Conservation (phyloP, 495 filamentous ascomycete species). For the Podospora anserina region DNA sequence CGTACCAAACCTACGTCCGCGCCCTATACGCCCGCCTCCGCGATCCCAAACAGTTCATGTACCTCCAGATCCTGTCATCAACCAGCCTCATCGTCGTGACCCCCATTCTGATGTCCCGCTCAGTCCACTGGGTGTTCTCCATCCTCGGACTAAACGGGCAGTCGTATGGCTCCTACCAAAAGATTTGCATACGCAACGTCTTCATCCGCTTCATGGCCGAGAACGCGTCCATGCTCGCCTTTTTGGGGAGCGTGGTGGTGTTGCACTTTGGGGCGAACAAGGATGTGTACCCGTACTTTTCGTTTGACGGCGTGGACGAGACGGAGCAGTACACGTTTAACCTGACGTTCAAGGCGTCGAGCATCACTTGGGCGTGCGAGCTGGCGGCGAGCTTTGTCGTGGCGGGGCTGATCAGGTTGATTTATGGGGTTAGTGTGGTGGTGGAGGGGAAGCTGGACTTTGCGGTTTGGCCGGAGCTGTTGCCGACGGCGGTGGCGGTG, state of each 20-base stretch:
- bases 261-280: slow-evolving; percentile 62
- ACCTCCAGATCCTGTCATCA: slow-evolving; percentile 57
- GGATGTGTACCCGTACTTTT: slow-evolving; percentile 58
- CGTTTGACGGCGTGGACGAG: slow-evolving; percentile 46
- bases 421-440: slow-evolving; percentile 56
- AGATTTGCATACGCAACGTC: slow-evolving; percentile 57
- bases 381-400: slow-evolving; percentile 55
- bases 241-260: slow-evolving; percentile 57
- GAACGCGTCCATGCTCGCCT: slow-evolving; percentile 63
- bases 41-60: slow-evolving; percentile 56
- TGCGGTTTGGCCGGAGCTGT: slow-evolving; percentile 57
- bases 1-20: slow-evolving; percentile 68
- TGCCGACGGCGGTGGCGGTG: slow-evolving; percentile 59
- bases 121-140: slow-evolving; percentile 50
- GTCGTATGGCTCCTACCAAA: slow-evolving; percentile 56
- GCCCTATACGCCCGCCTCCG: slow-evolving; percentile 63
- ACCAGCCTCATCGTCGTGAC: slow-evolving; percentile 56
- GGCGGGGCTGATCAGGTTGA: slow-evolving; percentile 49
- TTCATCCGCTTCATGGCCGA: slow-evolving; percentile 61
- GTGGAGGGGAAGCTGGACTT: slow-evolving; percentile 59
- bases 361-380: slow-evolving; percentile 61
- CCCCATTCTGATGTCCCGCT: slow-evolving; percentile 57
- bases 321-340: slow-evolving; percentile 51
- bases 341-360: slow-evolving; percentile 57
- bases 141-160: slow-evolving; percentile 50